Evolutionary conservation across 1,284 basidiomycete genomes (phyloP).

Genomic region (Anthracocystis panici-leucophaei): DNA sequence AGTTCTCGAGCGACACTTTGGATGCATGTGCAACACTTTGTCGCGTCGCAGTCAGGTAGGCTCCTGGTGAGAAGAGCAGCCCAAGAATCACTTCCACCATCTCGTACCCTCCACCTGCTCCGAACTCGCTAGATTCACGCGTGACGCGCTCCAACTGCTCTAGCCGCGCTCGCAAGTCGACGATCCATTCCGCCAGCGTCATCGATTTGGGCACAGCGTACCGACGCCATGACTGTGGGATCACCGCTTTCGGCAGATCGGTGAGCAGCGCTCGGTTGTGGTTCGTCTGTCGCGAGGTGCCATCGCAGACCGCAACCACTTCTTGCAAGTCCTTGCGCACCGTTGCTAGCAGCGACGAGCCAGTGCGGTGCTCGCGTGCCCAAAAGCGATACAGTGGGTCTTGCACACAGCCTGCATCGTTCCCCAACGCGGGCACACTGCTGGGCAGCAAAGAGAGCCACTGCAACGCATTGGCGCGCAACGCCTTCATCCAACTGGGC

Average conservation of each 20-base stretch:
- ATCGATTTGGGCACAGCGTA: constrained; percentile 56
- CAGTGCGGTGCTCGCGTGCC: constrained; percentile 64
- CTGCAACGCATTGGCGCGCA: constrained; percentile 54
- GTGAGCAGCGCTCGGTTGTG: constrained; percentile 58
- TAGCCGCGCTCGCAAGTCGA: constrained; percentile 57
- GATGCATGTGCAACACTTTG: constrained; percentile 62
- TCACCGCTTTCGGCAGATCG: constrained; percentile 57
- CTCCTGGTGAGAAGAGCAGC: constrained; percentile 60
- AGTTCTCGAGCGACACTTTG: constrained; percentile 59
- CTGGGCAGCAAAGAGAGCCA: constrained; percentile 54
- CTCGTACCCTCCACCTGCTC: constrained; percentile 43
- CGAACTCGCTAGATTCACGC: constrained; percentile 23
- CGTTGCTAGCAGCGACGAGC: constrained; percentile 41
- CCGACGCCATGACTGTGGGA: constrained; percentile 59
- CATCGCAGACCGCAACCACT: constrained; percentile 57
- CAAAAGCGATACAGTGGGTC: constrained; percentile 67
- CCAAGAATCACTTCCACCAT: constrained; percentile 59
- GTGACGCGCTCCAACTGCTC: constrained; percentile 53
- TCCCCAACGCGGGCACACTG: constrained; percentile 27
- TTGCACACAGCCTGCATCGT: constrained; percentile 49
- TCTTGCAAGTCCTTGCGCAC: constrained; percentile 59
- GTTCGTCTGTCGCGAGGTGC: constrained; percentile 60
- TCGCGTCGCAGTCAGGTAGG: constrained; percentile 67
- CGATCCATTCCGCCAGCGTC: constrained; percentile 61
- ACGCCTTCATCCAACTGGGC: constrained; percentile 63